phyloP scores from a whole-genome alignment of 176 grass and related monocot species.

The Chloris gayana region DNA sequence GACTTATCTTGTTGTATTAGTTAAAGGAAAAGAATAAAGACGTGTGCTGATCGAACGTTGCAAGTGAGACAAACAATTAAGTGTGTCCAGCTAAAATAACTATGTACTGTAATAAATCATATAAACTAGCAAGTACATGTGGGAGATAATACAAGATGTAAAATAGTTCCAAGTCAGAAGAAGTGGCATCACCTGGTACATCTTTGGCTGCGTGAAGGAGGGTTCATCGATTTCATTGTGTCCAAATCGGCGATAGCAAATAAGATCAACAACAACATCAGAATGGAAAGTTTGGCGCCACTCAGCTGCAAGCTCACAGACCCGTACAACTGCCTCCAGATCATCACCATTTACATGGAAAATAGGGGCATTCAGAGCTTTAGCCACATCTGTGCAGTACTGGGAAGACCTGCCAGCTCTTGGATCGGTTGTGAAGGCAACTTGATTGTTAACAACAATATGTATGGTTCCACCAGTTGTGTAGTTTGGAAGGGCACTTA shows the following conservation, averaged over 20 bases:
- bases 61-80: background rate
- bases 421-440: conserved; percentile 82
- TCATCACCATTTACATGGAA: conserved; percentile 97
- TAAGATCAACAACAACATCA: conserved; percentile 87
- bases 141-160: background rate
- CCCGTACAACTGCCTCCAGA: conserved; percentile 88
- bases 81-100: background rate
- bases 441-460: conserved; percentile 77
- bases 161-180: background rate
- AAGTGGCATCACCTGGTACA: conserved; percentile 73
- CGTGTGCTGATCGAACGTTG: no score
- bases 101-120: background rate
- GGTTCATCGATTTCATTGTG: conserved; percentile 99
- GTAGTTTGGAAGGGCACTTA: conserved; percentile 92
- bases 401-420: conserved; percentile 72
- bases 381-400: conserved; percentile 77
- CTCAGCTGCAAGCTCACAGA: conserved; percentile 87
- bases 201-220: conserved; percentile 98
- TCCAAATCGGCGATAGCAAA: conserved; percentile 90
- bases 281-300: conserved; percentile 96
- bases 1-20: background rate
- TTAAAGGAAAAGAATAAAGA: conserved; percentile 13
- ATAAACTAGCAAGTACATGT: background rate
- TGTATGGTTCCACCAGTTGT: conserved; percentile 93
- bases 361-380: conserved; percentile 71